Base-by-base conservation (phyloP, 805 yeast genomes). In the Ogataea methylovora region DNA sequence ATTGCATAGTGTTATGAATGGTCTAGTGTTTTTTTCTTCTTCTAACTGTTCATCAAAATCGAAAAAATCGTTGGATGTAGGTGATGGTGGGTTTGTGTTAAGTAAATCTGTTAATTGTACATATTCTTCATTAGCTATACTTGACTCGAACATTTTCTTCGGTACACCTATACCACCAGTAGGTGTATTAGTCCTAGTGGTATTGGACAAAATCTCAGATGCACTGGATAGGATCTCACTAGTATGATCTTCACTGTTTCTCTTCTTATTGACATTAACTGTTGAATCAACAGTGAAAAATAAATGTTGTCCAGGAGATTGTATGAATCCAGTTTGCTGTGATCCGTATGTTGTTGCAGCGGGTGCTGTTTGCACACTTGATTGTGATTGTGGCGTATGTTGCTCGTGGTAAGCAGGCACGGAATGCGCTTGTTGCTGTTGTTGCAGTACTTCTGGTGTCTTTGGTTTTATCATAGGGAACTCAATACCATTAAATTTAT, bases 91-190 rank as follows among this genome's bases (percentile, higher is more conserved):
- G 34, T 58, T 52, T 6, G 62, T 52, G 29, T 43, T 48, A n/a
- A 65, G 34, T 4, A 65, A 41, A 37, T 59, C 69, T 6, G 69
- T 61, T 24, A 65, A 44, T 42, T 65, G 67, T 2, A 54, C 45
- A 33, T 63, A 63, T 37, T 65, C 69, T 27, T 62, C 67, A 41
- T 65, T 64, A 11, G 65, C 67, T 34, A 63, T 42, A 14, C 41
- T 33, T 2, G 63, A 58, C 36, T 53, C 52, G 41, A 56, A 58
- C 16, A 50, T 48, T 29, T 41, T 46, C 23, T 21, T 8, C 10
- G 23, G n/a, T n/a, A n/a, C n/a, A n/a, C 23, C 10, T 7, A 21
- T 21, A 21, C 23, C 10, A 8, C 23, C 23, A 7, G 23, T 21
- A 7, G 23, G 23, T 8, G 23, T 21, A 10, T 21, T 21, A 21